phyloP scores from a whole-genome alignment of 1,284 basidiomycete genomes.

The Xanthoconium separans region DNA sequence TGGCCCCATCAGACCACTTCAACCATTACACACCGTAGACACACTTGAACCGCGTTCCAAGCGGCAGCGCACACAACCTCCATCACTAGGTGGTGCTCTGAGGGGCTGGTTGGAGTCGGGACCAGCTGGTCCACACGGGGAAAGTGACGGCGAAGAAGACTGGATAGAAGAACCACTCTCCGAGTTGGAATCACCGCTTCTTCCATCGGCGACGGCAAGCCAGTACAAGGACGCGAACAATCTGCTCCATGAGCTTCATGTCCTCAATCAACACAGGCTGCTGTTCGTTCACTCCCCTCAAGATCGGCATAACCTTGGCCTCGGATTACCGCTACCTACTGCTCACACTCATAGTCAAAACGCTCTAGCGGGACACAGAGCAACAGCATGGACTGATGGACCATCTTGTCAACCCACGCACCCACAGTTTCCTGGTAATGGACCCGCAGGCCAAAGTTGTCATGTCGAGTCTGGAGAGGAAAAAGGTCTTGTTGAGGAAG shows the following conservation, averaged over 20 bases:
- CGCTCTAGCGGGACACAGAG: slow-evolving; percentile 1
- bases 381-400: slow-evolving; percentile 1
- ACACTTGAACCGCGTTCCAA: slow-evolving; percentile 32
- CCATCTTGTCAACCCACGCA: slow-evolving; percentile 2
- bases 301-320: slow-evolving; percentile 7
- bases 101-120: slow-evolving; percentile 42
- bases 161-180: slow-evolving; percentile 31
- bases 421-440: background rate
- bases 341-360: background rate
- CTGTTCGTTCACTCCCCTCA: slow-evolving; percentile 36
- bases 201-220: slow-evolving; percentile 9
- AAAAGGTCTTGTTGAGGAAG: slow-evolving; percentile 33
- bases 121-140: slow-evolving; percentile 1
- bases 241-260: slow-evolving; percentile 66
- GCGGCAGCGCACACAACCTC: slow-evolving; percentile 47
- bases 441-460: background rate
- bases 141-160: slow-evolving; percentile 38
- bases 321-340: background rate
- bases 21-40: slow-evolving; percentile 24
- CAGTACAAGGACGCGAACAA: slow-evolving; percentile 60
- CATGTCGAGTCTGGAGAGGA: background rate
- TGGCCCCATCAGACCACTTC: slow-evolving; percentile 22
- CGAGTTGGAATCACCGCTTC: background rate
- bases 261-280: slow-evolving; percentile 60
- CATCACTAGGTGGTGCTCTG: slow-evolving; percentile 43